A percentile compares a stretch with the other conserved stretches of the same genome.
Evolutionary conservation across 2,329 filamentous ascomycete genomes (phyloP).

Genomic region (Pseudovirgaria hyperparasitica): DNA sequence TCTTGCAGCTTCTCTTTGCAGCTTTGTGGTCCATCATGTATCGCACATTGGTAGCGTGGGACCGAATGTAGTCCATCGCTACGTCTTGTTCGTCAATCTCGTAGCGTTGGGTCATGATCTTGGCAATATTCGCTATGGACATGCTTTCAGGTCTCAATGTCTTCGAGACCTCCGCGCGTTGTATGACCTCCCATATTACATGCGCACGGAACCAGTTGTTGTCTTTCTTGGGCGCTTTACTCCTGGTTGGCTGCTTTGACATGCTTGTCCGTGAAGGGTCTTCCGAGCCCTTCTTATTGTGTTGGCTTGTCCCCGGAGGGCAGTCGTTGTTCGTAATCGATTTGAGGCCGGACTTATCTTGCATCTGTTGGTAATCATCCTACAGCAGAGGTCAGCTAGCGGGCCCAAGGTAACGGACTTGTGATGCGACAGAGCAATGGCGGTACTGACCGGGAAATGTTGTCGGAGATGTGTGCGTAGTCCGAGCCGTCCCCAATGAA

Average conservation of each 20-base stretch:
- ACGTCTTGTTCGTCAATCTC: slow-evolving; percentile 21
- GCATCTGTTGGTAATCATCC: too few species aligned
- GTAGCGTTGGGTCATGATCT: slow-evolving; percentile 21
- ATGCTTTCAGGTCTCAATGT: slow-evolving; percentile 16
- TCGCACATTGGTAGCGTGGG: slow-evolving; percentile 23
- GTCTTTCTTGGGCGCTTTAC: slow-evolving; percentile 20
- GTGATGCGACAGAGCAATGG: too few species aligned
- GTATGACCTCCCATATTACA: slow-evolving; percentile 26
- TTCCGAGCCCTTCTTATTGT: too few species aligned
- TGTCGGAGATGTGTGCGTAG: too few species aligned
- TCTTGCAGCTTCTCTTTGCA: slow-evolving; percentile 15
- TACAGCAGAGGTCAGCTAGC: too few species aligned
- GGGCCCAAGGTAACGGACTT: too few species aligned
- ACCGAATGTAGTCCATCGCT: slow-evolving; percentile 20
- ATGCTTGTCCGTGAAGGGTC: too few species aligned
- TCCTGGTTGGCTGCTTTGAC: slow-evolving; percentile 5
- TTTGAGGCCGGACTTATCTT: too few species aligned
- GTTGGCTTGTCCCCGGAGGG: too few species aligned
- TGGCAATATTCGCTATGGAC: slow-evolving; percentile 19
- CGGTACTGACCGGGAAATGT: too few species aligned
- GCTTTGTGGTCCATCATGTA: slow-evolving; percentile 27
- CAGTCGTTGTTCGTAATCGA: too few species aligned
- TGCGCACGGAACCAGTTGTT: slow-evolving; percentile 27
- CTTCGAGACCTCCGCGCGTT: slow-evolving; percentile 22
- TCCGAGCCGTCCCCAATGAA: slow-evolving; percentile 31